Percentiles rank a stretch among this genome's conserved stretches.
These are phyloP conservation scores for Diaporthe sp. DNA, from an alignment of 2,329 filamentous ascomycete species.

Conservation along the genomic window DNA sequence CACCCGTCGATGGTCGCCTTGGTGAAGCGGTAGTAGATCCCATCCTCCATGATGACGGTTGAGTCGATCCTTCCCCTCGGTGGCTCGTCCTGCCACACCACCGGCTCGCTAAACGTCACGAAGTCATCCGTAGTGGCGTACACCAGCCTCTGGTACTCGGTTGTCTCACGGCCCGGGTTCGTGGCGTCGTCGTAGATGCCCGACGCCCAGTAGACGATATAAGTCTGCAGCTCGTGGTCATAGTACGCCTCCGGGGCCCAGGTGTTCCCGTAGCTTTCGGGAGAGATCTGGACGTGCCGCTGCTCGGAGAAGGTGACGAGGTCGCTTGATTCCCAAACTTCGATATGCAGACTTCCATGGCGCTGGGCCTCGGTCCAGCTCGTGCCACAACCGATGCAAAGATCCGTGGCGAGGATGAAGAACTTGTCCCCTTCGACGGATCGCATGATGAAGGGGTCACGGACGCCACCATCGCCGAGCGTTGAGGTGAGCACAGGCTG, in stretches of 20 bases:
- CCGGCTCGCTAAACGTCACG: slow-evolving; percentile 57
- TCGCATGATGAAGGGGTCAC: slow-evolving; percentile 54
- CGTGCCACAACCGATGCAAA: slow-evolving; percentile 47
- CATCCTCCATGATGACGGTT: slow-evolving; percentile 55
- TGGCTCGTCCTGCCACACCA: slow-evolving; percentile 55
- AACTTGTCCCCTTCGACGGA: slow-evolving; percentile 50
- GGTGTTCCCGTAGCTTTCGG: slow-evolving; percentile 51
- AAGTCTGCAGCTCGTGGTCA: slow-evolving; percentile 44
- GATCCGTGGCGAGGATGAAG: slow-evolving; percentile 52
- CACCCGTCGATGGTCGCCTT: slow-evolving; percentile 61
- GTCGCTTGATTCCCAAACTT: slow-evolving; percentile 53
- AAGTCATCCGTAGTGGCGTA: slow-evolving; percentile 62
- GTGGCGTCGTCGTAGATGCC: slow-evolving; percentile 53
- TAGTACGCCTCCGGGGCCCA: slow-evolving; percentile 53
- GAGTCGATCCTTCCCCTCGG: slow-evolving; percentile 56
- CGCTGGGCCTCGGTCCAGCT: slow-evolving; percentile 38
- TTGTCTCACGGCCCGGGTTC: background rate
- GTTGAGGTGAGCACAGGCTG: slow-evolving; percentile 50
- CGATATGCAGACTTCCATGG: slow-evolving; percentile 41
- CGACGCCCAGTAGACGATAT: slow-evolving; percentile 51
- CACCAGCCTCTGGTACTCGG: slow-evolving; percentile 61
- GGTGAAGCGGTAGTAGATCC: slow-evolving; percentile 63
- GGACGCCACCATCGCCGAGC: slow-evolving; percentile 50
- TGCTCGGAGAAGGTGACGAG: slow-evolving; percentile 51
- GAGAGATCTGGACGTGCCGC: slow-evolving; percentile 51